phyloP scores from a whole-genome alignment of 306 rosid genomes.

The Begonia masoniana region DNA sequence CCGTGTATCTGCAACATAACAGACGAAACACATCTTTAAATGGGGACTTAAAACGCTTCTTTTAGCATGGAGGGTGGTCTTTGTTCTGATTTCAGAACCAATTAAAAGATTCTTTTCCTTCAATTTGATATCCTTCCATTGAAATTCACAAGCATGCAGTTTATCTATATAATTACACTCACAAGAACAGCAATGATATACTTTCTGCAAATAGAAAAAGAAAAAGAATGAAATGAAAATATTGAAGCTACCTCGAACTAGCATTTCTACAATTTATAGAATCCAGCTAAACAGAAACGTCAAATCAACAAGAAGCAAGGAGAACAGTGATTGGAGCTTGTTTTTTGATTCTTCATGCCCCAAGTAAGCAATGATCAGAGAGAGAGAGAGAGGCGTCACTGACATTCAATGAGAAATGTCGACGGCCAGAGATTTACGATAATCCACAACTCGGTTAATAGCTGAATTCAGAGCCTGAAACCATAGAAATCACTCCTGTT shows the following conservation, averaged over 20 bases:
- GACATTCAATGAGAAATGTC: background rate
- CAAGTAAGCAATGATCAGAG: background rate
- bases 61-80: too few species aligned
- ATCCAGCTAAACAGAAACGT: background rate
- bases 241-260: background rate
- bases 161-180: background rate
- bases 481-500: too few species aligned
- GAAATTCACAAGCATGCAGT: background rate
- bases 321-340: too few species aligned
- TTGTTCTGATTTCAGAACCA: too few species aligned
- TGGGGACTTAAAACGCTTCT: background rate
- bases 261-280: background rate
- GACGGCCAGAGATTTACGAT: background rate
- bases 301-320: too few species aligned
- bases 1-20: conserved; percentile 17
- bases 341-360: background rate
- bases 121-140: too few species aligned
- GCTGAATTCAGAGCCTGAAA: too few species aligned
- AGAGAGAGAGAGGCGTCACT: background rate
- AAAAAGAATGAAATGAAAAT: background rate
- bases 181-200: background rate
- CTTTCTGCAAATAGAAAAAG: background rate
- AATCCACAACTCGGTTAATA: background rate
- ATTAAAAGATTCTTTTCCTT: too few species aligned
- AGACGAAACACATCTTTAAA: background rate